Base-by-base conservation (phyloP, 139 green algal species). In the Chlorella sp. region DNA sequence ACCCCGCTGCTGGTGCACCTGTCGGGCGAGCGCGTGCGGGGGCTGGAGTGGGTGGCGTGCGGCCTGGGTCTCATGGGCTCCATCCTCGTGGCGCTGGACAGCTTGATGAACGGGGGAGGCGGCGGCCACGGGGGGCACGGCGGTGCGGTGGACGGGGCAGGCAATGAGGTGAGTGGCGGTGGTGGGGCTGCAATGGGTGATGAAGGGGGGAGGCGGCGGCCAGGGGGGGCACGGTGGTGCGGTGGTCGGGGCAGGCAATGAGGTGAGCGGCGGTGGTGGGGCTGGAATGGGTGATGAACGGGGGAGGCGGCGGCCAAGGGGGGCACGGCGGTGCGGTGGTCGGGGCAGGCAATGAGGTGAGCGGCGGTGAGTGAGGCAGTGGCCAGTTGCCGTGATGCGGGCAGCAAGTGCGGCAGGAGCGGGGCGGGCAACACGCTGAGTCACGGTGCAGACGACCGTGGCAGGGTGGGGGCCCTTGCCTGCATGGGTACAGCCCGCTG, bases 1-100 rank as follows among this genome's bases (percentile, higher is more conserved):
- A 78, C 73, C n/a, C 73, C 73, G 49, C 49, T 78, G 31, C 65
- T 78, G 29, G 73, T 78, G 24, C 50, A 78, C 50, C 30, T 73
- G 5, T 73, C 65, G 0, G 73, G 73, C 2, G 63, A 73, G n/a
- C 5, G 49, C n/a, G 73, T 78, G 17, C 30, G 30, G 10, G 27
- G 35, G 3, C 5, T 68, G 1, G 73, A 78, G 49, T 72, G 67
- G 65, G 55, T 4, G 22, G 67, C 67, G 30, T 72, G 67, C 31
- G 67, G 35, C 27, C 67, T 72, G 67, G 67, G 67, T 2, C 29
- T 72, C 2, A 42, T 72, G 36, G 67, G 67, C 2, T 72, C 67
- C 31, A 49, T 17, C 17, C 62, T 76, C n/a, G 71, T 76, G 61
- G 71, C 71, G 2, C 35, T 30, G 1, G 71, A 76, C 62, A 69